Evolutionary conservation across 768 basidiomycete genomes (phyloP), one percentile per base, ranked within the genome.

Genomic region (Leccinellum rugosiceps): DNA sequence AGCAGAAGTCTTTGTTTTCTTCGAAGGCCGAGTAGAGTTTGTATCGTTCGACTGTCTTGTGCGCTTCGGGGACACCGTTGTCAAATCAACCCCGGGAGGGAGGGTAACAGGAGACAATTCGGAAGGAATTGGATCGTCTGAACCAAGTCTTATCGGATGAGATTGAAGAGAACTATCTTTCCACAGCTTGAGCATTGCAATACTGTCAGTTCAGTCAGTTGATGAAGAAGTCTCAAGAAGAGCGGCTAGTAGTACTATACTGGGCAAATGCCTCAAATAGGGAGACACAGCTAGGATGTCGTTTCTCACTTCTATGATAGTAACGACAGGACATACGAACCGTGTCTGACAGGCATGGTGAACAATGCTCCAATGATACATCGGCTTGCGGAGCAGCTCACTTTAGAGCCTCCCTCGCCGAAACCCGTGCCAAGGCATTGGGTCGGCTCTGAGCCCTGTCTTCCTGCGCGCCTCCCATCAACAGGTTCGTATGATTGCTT

Each of bases 381-480:
- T 17, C 59, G 59, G 21, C 62, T 78, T n/a, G 64, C 65, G 31
- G 66, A 69, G 48, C 64, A 64, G 19, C 56, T 74, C 25, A 47
- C 61, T 34, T 56, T 63, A 25, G 66, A 68, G 9, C 44, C 59
- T 30, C 46, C 44, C 17, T 51, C 62, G 41, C 53, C 56, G 9
- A 61, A 62, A 31, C 72, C 74, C 13, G 38, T 46, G 23, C 53
- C 72, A 52, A 78, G 82, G 57, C 73, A 66, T 58, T 78, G 78
- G 44, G 62, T 83, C 3, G 61, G 61, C 9, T 78, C 83, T 3
- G 75, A 81, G 10, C 81, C 81, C 56, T 87, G 86, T 68, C 76
- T 91, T 32, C 87, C 84, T 31, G 81, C 79, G 52, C 80, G 88
- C n/a, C 78, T 91, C 46, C 90, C 90, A 14, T 80, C 85, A 8